Evolutionary conservation across 2,329 filamentous ascomycete species (phyloP).

Genomic region (Epichloe aotearoae): DNA sequence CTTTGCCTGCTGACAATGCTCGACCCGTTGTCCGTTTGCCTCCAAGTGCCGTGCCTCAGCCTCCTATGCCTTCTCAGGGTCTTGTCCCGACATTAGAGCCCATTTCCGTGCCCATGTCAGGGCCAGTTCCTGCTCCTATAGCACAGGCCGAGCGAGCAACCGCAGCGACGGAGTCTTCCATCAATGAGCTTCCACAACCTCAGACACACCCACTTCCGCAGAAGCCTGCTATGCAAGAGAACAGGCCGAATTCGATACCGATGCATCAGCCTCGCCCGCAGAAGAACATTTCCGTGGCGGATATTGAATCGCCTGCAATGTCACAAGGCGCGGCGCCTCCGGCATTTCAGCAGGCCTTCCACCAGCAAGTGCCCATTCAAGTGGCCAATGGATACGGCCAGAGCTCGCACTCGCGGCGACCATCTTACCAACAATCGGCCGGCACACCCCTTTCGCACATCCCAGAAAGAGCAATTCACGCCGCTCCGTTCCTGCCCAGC

Average conservation of each 20-base stretch:
- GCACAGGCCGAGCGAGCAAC: constrained; percentile 8
- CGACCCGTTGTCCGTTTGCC: constrained; percentile 76
- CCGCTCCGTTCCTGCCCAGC: constrained; percentile 75
- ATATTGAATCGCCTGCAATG: constrained; percentile 71
- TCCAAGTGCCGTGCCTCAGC: constrained; percentile 38
- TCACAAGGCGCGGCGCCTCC: constrained; percentile 39
- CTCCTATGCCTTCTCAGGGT: constrained; percentile 14
- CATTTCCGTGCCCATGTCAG: neutral
- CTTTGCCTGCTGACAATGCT: constrained; percentile 44
- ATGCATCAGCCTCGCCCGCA: constrained; percentile 95
- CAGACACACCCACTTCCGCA: constrained; percentile 46
- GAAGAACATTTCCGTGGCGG: constrained; percentile 84
- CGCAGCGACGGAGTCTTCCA: constrained; percentile 20
- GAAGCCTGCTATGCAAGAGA: constrained; percentile 45
- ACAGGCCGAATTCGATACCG: constrained; percentile 37
- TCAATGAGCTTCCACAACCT: constrained; percentile 41
- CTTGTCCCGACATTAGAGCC: neutral
- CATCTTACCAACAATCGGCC: constrained; percentile 57
- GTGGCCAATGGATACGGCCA: constrained; percentile 44
- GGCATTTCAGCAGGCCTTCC: constrained; percentile 84
- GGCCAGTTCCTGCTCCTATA: neutral
- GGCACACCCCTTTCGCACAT: constrained; percentile 84
- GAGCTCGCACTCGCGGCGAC: constrained; percentile 51
- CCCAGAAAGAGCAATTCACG: constrained; percentile 83
- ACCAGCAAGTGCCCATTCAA: constrained; percentile 81